phyloP scores from a whole-genome alignment of 169 alveolate genomes.

The Eimeria praecox region DNA sequence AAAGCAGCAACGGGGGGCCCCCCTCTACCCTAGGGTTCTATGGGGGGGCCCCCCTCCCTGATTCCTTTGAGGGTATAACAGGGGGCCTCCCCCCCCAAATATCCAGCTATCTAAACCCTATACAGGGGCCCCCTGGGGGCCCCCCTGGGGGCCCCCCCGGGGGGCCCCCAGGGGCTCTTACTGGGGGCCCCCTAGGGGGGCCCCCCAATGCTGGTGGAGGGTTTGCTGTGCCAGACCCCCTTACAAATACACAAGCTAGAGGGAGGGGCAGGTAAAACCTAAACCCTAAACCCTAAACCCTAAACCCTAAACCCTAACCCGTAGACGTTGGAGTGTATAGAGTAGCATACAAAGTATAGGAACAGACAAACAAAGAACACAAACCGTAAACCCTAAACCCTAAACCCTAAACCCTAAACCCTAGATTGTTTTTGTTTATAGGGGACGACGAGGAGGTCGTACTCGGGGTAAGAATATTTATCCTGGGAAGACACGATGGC shows the following conservation, averaged over 20 bases:
- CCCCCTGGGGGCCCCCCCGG: conserved; percentile 39
- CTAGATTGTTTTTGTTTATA: not conserved
- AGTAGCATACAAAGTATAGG: not conserved
- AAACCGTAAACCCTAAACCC: conserved; percentile 23
- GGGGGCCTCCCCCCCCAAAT: no score
- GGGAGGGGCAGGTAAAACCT: not conserved
- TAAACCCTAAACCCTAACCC: not conserved
- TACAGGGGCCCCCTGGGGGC: not conserved
- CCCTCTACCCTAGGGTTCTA: no score
- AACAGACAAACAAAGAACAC: no score
- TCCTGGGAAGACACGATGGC: not conserved
- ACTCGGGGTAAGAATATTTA: no score
- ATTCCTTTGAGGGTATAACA: no score
- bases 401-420: conserved; percentile 24
- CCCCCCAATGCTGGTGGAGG: conserved; percentile 10
- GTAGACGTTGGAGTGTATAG: not conserved
- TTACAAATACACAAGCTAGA: not conserved
- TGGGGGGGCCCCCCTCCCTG: no score
- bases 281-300: conserved; percentile 37
- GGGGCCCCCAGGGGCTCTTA: conserved; percentile 8
- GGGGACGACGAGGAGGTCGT: no score
- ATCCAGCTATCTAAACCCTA: no score
- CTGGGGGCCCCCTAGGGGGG: no score
- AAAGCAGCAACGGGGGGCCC: no score
- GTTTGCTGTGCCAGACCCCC: conserved; percentile 43